Conservation (phyloP, 2,329 filamentous ascomycete species). For the Magnaporthiopsis poae region DNA sequence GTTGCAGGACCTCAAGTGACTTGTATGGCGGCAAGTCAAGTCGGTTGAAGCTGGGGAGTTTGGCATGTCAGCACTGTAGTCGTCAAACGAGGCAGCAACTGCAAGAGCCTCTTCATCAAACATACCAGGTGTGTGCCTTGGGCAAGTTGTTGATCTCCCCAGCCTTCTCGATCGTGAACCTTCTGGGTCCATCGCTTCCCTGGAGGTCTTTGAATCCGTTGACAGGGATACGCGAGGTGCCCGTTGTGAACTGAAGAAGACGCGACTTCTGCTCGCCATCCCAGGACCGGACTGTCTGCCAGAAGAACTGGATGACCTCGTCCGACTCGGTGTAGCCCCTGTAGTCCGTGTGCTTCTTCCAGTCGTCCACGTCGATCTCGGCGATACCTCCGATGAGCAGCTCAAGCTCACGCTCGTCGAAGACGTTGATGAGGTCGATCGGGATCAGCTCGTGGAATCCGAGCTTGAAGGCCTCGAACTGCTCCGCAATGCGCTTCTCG, state of each 20-base stretch:
- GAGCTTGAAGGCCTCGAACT: constrained; percentile 95
- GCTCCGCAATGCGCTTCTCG: constrained; percentile 93
- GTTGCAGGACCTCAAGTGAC: constrained; percentile 69
- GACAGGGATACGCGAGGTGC: constrained; percentile 93
- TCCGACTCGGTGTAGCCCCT: constrained; percentile 96
- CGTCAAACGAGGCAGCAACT: not conserved
- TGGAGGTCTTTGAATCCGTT: constrained; percentile 99
- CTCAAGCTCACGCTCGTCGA: constrained; percentile 94
- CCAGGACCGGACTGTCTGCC: constrained; percentile 94
- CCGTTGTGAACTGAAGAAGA: constrained; percentile 90
- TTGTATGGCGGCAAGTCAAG: constrained; percentile 93
- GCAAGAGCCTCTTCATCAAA: constrained; percentile 15
- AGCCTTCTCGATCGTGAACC: constrained; percentile 97
- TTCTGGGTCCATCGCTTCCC: constrained; percentile 84
- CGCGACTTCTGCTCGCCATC: constrained; percentile 97
- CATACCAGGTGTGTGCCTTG: constrained; percentile 95
- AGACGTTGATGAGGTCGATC: constrained; percentile 91
- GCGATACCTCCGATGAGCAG: constrained; percentile 95
- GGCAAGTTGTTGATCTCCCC: constrained; percentile 83
- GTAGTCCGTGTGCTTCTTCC: constrained; percentile 99
- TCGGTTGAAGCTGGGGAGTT: constrained; percentile 71
- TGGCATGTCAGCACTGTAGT: not conserved
- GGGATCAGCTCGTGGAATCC: constrained; percentile 98
- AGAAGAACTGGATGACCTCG: constrained; percentile 96
- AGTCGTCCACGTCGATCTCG: constrained; percentile 99